A percentile compares a stretch with the other conserved stretches of the same genome.
Evolutionary conservation across 75 land plant genomes (phyloP).

Genomic region (Chamaecyparis obtusa): DNA sequence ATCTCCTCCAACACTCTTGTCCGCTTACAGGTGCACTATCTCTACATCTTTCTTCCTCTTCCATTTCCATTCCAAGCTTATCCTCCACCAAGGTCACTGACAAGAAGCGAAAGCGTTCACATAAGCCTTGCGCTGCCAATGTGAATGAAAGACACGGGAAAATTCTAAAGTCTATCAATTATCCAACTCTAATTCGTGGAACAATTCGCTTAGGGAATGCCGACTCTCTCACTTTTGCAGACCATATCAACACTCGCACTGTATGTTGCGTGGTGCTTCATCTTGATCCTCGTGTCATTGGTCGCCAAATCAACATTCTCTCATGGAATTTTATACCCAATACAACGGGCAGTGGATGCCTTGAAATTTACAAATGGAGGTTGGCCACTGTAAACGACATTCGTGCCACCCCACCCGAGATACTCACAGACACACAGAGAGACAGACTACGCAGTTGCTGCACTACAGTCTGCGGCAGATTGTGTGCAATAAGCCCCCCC

Average conservation of each 20-base stretch:
- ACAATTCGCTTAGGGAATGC: neutral
- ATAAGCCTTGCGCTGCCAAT: neutral
- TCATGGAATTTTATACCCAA: slow-evolving; percentile 65
- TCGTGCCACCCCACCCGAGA: neutral
- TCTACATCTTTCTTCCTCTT: neutral
- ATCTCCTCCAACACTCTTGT: neutral
- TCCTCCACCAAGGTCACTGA: neutral
- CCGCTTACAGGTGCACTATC: neutral
- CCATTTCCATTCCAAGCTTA: neutral
- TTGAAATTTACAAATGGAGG: slow-evolving; percentile 55
- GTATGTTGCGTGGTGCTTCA: slow-evolving; percentile 49
- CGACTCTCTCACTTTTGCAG: slow-evolving; percentile 18
- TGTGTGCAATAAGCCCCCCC: slow-evolving; percentile 10
- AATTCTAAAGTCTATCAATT: neutral
- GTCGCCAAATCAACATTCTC: slow-evolving; percentile 26
- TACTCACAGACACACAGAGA: neutral
- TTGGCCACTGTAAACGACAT: slow-evolving; percentile 3
- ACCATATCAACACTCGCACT: slow-evolving; percentile 29
- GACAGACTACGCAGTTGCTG: neutral
- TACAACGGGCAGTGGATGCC: slow-evolving; percentile 14
- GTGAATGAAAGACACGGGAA: neutral
- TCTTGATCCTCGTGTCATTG: slow-evolving; percentile 25
- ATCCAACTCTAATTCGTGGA: neutral
- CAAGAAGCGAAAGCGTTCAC: neutral
- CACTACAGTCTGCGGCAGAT: neutral